These are phyloP conservation scores for Phialophora verrucosa DNA, from an alignment of 2,329 filamentous ascomycete species.

Conservation along the genomic window DNA sequence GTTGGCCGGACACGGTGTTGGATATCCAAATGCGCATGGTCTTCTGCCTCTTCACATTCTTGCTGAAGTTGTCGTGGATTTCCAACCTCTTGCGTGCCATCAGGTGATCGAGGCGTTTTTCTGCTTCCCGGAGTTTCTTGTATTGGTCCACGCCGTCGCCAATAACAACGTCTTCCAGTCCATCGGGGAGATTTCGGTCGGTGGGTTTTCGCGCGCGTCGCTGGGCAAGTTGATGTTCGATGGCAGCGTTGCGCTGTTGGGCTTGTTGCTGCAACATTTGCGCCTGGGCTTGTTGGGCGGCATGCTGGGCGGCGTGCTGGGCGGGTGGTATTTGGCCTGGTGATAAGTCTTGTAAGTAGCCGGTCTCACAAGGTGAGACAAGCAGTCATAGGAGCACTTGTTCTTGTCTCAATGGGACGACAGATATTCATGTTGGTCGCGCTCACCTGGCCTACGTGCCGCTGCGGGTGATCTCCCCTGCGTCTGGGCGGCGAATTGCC, in stretches of 20 bases:
- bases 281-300: conserved; percentile 37
- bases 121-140: conserved; percentile 80
- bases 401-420: conserved; percentile 13
- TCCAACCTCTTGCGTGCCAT: conserved; percentile 95
- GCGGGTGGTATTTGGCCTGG: conserved; percentile 34
- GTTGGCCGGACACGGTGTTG: conserved; percentile 92
- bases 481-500: conserved; percentile 37
- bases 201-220: conserved; percentile 87
- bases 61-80: conserved; percentile 78
- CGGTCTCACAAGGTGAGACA: conserved; percentile 11
- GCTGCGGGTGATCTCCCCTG: conserved; percentile 32
- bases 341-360: not conserved
- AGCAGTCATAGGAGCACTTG: conserved; percentile 8
- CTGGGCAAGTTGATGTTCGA: conserved; percentile 59
- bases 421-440: conserved; percentile 11
- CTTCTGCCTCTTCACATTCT: conserved; percentile 77
- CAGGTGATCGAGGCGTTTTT: conserved; percentile 85
- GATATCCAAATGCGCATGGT: conserved; percentile 92
- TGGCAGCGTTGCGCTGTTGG: conserved; percentile 37
- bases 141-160: conserved; percentile 84
- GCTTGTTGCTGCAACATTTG: conserved; percentile 36
- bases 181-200: conserved; percentile 92
- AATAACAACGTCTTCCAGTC: conserved; percentile 79
- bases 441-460: conserved; percentile 39
- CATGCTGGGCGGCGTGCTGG: conserved; percentile 35